Base-by-base conservation (phyloP, 495 filamentous ascomycete genomes). In the Aspergillus campestris region DNA sequence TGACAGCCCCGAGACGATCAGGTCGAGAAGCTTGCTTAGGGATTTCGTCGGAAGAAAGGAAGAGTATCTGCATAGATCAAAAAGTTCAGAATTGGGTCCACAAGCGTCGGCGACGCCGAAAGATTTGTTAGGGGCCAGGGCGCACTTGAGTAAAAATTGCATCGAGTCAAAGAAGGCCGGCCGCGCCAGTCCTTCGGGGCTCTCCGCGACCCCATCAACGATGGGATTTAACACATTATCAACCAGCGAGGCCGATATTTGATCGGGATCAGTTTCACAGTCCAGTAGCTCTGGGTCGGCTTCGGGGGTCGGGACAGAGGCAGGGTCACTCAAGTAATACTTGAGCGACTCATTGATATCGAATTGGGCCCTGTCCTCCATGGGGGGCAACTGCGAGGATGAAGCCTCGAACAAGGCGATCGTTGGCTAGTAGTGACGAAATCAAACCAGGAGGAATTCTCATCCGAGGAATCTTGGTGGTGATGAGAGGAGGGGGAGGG, bases 311-410 rank as follows among this genome's bases (percentile, higher is more conserved):
- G 84, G 75, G 31, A 97, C 79, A 34, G 77, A 77, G 36, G 82
- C 71, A 2, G 94, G 94, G 66, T 95, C 88, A 69, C 85, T 87
- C 73, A 94, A 83, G 66, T 99, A 97, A 59, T 85, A 77, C 72
- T 94, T 96, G 65, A 97, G 82, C 50, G 89, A 84, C 58, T 92
- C 82, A 66, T 95, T 96, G 64, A 99, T 86, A 62, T 97, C 87
- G 67, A 97, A 99, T 48, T 81, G 78, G 54, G 86, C 72, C 48
- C 71, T 70, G 41, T 77, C 72, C 59, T 86, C 88, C 89, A 95
- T 95, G 55, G 52, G 71, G 61, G 59, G 52, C 49, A 42, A 51
- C 42, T 42, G 43, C 41, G 49, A n/a, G 50, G 48, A 44, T 14
- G 11, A 30, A 27, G 31, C 58, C 54, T 60, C 51, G 42, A 42